Evolutionary conservation across 257 asterid species (phyloP).

Genomic region (Apocynum venetum): DNA sequence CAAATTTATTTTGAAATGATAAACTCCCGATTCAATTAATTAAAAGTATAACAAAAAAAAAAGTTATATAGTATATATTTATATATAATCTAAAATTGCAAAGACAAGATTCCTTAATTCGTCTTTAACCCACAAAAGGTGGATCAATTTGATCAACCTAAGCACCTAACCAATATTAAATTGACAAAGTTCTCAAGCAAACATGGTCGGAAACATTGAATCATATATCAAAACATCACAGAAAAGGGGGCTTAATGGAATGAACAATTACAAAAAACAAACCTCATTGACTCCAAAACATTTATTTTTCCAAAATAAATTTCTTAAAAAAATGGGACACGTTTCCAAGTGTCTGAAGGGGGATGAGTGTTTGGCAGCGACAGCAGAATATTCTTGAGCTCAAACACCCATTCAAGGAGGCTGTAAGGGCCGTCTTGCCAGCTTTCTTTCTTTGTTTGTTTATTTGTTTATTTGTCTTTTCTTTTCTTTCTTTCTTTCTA

Average conservation of each 20-base stretch:
- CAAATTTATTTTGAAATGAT: too few relatives aligned
- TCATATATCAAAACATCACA: background rate
- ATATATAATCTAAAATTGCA: background rate
- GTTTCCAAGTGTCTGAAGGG: conserved; percentile 15
- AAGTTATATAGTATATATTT: too few relatives aligned
- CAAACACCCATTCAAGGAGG: conserved; percentile 8
- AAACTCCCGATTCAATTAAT: too few relatives aligned
- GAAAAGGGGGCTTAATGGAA: background rate
- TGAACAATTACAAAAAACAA: background rate
- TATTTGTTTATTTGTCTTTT: background rate
- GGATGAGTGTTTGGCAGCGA: conserved; percentile 5
- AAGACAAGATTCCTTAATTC: background rate
- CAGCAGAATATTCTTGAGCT: conserved; percentile 27
- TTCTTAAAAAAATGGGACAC: background rate
- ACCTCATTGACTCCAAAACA: background rate
- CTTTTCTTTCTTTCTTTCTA: background rate
- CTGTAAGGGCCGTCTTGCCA: background rate
- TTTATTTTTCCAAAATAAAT: background rate
- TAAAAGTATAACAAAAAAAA: too few relatives aligned
- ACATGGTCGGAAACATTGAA: conserved; percentile 11
- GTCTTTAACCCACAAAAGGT: background rate
- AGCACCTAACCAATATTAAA: background rate
- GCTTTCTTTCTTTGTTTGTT: too few relatives aligned
- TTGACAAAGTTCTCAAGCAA: background rate
- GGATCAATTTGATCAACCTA: background rate